These are phyloP conservation scores for Alliaria petiolata DNA, from an alignment of 345 rosid genomes.

Conservation along the genomic window DNA sequence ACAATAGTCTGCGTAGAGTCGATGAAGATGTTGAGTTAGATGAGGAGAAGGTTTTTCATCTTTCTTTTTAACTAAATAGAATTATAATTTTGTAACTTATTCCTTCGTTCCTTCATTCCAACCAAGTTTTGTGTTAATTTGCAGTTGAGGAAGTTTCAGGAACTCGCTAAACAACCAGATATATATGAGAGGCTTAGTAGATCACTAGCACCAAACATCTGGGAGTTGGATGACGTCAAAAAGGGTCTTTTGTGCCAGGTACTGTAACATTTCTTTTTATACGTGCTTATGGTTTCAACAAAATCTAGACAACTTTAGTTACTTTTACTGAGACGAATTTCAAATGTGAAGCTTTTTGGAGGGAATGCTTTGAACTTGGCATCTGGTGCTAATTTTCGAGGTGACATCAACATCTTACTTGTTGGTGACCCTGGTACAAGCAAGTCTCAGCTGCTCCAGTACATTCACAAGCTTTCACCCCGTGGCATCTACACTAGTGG, in stretches of 20 bases:
- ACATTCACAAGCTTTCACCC: conserved; percentile 91
- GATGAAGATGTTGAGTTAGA: conserved; percentile 73
- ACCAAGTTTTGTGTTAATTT: conserved; percentile 4
- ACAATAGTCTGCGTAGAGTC: conserved; percentile 45
- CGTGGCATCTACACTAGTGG: conserved; percentile 99
- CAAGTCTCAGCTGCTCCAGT: conserved; percentile 94
- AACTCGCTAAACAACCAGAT: conserved; percentile 67
- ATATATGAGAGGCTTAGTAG: conserved; percentile 79
- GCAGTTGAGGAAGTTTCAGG: conserved; percentile 65
- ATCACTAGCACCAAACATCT: conserved; percentile 87
- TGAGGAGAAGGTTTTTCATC: conserved; percentile 55
- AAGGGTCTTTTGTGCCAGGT: conserved; percentile 98
- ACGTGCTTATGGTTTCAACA: not conserved
- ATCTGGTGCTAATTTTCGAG: conserved; percentile 96
- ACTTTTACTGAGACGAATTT: conserved; percentile 15
- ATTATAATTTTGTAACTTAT: not conserved
- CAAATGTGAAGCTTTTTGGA: conserved; percentile 71
- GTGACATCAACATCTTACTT: conserved; percentile 91
- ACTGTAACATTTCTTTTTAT: not conserved
- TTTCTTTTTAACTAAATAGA: not conserved
- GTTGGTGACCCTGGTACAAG: conserved; percentile 99
- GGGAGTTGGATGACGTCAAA: conserved; percentile 96
- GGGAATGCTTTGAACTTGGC: conserved; percentile 80
- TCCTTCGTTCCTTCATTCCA: not conserved
- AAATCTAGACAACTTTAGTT: not conserved